Percentiles rank a stretch among this genome's conserved stretches.
These are phyloP conservation scores for Amanita brunnescens DNA, from an alignment of 768 basidiomycete genomes.

Conservation along the genomic window DNA sequence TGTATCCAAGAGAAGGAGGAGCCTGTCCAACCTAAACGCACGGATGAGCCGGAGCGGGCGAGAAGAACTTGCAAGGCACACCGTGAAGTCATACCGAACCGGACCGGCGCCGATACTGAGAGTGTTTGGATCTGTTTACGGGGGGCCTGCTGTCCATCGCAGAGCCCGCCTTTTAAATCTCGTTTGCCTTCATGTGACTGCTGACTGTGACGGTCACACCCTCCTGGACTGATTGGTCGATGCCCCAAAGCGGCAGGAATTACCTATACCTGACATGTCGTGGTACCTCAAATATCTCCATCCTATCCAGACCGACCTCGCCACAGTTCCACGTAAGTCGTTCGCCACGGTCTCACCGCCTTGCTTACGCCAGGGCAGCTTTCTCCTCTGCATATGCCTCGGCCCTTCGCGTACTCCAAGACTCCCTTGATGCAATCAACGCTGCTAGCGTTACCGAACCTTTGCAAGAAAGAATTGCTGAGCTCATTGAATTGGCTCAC, in stretches of 20 bases:
- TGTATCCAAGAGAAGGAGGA: slow-evolving; percentile 90
- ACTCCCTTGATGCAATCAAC: slow-evolving; percentile 2
- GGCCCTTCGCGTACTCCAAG: not conserved
- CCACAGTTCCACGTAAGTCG: not conserved
- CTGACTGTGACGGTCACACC: slow-evolving; percentile 29
- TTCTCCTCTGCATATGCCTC: not conserved
- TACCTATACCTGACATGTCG: not conserved
- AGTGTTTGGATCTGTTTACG: slow-evolving; percentile 40
- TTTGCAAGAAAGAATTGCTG: not conserved
- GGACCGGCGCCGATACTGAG: slow-evolving; percentile 35
- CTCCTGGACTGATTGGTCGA: not conserved
- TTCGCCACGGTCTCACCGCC: not conserved
- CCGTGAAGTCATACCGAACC: slow-evolving; percentile 74
- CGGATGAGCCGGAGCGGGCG: not conserved
- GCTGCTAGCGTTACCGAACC: not conserved
- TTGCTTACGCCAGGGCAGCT: not conserved
- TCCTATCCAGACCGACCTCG: not conserved
- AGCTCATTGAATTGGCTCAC: slow-evolving; percentile 40
- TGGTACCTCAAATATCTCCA: slow-evolving; percentile 8
- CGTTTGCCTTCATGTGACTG: slow-evolving; percentile 33
- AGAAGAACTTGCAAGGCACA: slow-evolving; percentile 18
- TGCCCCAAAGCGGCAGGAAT: not conserved
- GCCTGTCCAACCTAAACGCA: slow-evolving; percentile 78
- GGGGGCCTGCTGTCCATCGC: slow-evolving; percentile 44
- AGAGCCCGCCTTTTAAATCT: slow-evolving; percentile 56